Conservation (phyloP, 352 stramenopile species). For the Phytophthora agathidicida region DNA sequence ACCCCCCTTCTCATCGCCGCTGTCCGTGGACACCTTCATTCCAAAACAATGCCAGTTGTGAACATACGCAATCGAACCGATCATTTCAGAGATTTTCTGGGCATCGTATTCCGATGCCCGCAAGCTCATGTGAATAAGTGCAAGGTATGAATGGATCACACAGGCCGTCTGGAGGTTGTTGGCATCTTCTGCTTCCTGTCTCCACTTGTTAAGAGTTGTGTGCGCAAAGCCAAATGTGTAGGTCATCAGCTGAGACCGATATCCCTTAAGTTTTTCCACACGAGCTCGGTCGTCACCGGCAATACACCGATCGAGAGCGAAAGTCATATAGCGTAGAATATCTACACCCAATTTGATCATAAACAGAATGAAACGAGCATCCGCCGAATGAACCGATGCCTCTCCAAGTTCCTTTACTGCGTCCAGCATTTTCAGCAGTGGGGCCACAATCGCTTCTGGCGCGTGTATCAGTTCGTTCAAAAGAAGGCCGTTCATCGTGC, state of each 20-base stretch:
- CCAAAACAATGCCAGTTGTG: conserved; percentile 93
- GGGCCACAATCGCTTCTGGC: conserved; percentile 85
- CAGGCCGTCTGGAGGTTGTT: conserved; percentile 85
- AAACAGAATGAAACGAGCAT: conserved; percentile 88
- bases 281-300: conserved; percentile 39
- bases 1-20: conserved; percentile 42
- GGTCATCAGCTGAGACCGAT: conserved; percentile 57
- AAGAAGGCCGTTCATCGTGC: conserved; percentile 96
- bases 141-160: conserved; percentile 87
- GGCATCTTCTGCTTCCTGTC: conserved; percentile 62
- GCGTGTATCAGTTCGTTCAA: conserved; percentile 98
- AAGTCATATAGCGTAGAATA: conserved; percentile 80
- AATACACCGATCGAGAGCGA: conserved; percentile 60
- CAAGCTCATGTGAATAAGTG: conserved; percentile 74
- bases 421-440: conserved; percentile 84
- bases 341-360: conserved; percentile 88
- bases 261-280: conserved; percentile 47
- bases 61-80: conserved; percentile 87
- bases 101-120: conserved; percentile 69
- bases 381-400: conserved; percentile 80
- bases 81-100: conserved; percentile 69
- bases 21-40: conserved; percentile 76
- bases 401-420: conserved; percentile 83
- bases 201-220: conserved; percentile 81
- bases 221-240: conserved; percentile 79